Evolutionary conservation across 768 basidiomycete species (phyloP), one percentile per base, ranked within the genome.

Genomic region (Fibroporia radiculosa): DNA sequence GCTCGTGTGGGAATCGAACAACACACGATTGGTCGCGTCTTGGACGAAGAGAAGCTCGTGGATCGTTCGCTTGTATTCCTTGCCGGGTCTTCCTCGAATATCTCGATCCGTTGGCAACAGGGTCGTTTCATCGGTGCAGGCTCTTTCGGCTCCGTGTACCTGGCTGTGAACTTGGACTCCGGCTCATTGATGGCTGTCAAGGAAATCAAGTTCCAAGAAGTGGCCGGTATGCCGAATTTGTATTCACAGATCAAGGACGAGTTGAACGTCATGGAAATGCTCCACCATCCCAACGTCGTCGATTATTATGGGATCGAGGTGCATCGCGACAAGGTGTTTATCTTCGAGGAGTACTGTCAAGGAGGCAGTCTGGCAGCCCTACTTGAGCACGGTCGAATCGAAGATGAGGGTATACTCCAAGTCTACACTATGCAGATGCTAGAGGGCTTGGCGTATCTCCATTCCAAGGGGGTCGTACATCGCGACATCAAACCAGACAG

Each of bases 261-360:
- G 66, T 80, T 96, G 44, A 83, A 80, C 53, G 92, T 99, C 45
- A 99, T 99, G 96, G 91, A 93, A 63, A 84, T 98, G 80, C 74
- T 98, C 20, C 88, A 90, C 50, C 96, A 99, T 65, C 90, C 90
- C 19, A 98, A 98, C 57, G 87, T 98, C 32, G 96, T 98, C 41
- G 93, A 97, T 64, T 99, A 97, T 63, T 96, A 96, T 57, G 96
- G 96, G 24, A 93, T 99, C 54, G 96, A 99, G 65, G 95, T 98
- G 2, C 95, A 97, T 62, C 85, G 95, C 12, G 95, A 97, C 68
- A 93, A 93, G 66, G 92, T 98, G 14, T 98, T 95, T 66, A 97
- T 98, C 50, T 98, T 98, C 62, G 93, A 98, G 64, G 95, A 98
- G 65, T 99, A 86, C 62, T 99, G 96, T 61, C 87, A 93, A 56